These are phyloP conservation scores for Boletellus deceptivus DNA, from an alignment of 1,284 basidiomycete species.

Conservation along the genomic window DNA sequence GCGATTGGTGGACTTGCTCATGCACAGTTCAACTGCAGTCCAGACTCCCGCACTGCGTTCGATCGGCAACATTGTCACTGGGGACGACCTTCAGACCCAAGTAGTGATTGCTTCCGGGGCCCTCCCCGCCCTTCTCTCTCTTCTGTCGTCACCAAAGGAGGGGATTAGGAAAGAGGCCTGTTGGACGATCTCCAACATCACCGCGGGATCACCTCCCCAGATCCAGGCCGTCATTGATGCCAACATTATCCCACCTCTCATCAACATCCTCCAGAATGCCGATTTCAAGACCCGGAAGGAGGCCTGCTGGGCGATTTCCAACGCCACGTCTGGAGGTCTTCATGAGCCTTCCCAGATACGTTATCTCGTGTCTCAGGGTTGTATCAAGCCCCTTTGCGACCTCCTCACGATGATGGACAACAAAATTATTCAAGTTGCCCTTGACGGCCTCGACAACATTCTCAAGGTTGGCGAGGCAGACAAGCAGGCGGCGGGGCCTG, in stretches of 20 bases:
- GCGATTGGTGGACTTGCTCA: conserved; percentile 94
- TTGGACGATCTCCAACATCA: conserved; percentile 99
- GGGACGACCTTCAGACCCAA: conserved; percentile 98
- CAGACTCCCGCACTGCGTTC: conserved; percentile 98
- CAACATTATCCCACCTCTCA: conserved; percentile 94
- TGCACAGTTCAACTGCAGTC: conserved; percentile 97
- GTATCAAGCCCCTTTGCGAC: conserved; percentile 98
- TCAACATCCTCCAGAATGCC: conserved; percentile 96
- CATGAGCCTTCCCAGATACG: conserved; percentile 98
- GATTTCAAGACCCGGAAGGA: conserved; percentile 99
- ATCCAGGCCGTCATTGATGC: conserved; percentile 90
- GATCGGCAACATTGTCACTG: conserved; percentile 98
- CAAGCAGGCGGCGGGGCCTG: conserved; percentile 81
- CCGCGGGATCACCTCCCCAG: conserved; percentile 94
- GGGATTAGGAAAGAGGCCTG: conserved; percentile 96
- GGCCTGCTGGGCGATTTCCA: conserved; percentile 99
- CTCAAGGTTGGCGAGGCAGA: conserved; percentile 98
- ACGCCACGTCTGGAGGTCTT: conserved; percentile 96
- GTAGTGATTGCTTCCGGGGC: conserved; percentile 97
- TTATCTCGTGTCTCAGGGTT: conserved; percentile 96
- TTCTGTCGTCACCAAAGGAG: conserved; percentile 95
- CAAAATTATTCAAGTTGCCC: conserved; percentile 98
- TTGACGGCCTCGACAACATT: conserved; percentile 98
- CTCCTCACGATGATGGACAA: conserved; percentile 98
- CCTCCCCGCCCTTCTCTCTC: conserved; percentile 86